Percentiles rank a stretch among this genome's conserved stretches.
Evolutionary conservation across 2,329 filamentous ascomycete genomes (phyloP).

Genomic region (Fusarium albosuccineum): DNA sequence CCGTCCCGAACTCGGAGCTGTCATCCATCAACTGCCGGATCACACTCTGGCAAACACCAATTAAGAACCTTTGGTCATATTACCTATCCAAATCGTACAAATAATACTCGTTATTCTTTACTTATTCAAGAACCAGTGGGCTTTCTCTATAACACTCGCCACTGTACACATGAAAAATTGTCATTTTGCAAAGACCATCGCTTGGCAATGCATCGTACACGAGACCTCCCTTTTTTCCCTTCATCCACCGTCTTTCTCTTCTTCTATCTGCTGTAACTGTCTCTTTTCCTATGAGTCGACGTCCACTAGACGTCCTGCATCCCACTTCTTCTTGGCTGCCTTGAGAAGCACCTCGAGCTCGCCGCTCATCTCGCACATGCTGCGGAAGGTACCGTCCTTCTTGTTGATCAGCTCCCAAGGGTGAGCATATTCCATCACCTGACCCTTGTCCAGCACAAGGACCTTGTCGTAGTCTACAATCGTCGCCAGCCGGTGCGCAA

Average conservation of each 20-base stretch:
- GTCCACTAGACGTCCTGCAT: constrained; percentile 55
- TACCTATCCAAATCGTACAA: constrained; percentile 14
- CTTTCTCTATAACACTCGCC: constrained; percentile 9
- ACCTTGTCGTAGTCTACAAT: constrained; percentile 99
- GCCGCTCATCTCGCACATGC: constrained; percentile 76
- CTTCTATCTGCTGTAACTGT: constrained; percentile 14
- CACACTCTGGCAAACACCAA: too few relatives aligned
- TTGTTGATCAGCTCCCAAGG: constrained; percentile 84
- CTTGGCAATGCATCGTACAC: constrained; percentile 6
- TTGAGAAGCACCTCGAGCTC: constrained; percentile 65
- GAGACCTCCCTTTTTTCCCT: constrained; percentile 18
- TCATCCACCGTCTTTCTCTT: constrained; percentile 22
- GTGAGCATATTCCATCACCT: constrained; percentile 90
- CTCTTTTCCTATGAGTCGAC: constrained; percentile 45
- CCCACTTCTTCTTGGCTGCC: constrained; percentile 68
- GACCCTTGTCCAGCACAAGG: constrained; percentile 89
- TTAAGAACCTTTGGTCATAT: constrained; percentile 1
- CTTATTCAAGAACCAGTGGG: constrained; percentile 17
- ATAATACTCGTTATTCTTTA: constrained; percentile 32
- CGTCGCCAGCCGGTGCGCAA: constrained; percentile 94
- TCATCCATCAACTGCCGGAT: not conserved
- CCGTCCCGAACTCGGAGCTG: constrained; percentile 16
- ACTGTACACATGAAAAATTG: constrained; percentile 12
- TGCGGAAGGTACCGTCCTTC: constrained; percentile 72
- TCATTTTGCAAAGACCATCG: constrained; percentile 1